Percentiles rank a stretch among this genome's conserved stretches.
Evolutionary conservation across 768 basidiomycete genomes (phyloP).

Genomic region (Pholiota microspora): DNA sequence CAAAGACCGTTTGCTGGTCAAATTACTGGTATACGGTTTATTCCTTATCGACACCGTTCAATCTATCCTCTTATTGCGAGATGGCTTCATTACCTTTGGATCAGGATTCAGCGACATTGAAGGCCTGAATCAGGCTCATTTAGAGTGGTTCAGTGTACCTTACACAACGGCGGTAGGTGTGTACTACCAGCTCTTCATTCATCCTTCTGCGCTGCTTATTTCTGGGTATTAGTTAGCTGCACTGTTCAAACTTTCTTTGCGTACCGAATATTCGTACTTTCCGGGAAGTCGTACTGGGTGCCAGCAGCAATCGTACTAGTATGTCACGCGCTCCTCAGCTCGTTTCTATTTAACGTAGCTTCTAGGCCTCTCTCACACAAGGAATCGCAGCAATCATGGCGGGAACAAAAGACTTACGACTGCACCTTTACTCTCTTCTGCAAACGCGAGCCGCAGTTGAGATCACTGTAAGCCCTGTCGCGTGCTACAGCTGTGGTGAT

Average conservation of each 20-base stretch:
- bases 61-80: not conserved
- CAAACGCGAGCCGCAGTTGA: not conserved
- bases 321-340: not conserved
- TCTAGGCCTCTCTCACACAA: not conserved
- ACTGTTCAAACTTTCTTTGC: conserved; percentile 1
- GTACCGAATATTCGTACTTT: not conserved
- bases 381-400: not conserved
- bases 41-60: not conserved
- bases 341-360: not conserved
- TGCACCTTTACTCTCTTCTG: not conserved
- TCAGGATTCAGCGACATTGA: not conserved
- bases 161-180: conserved; percentile 1
- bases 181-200: not conserved
- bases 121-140: not conserved
- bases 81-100: conserved; percentile 2
- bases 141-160: conserved; percentile 2
- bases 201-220: not conserved
- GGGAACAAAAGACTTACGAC: not conserved
- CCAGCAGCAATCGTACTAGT: not conserved
- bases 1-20: not conserved
- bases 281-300: not conserved
- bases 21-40: not conserved
- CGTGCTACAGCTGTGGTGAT: not conserved
- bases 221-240: not conserved
- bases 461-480: not conserved